Base-by-base conservation (phyloP, 352 stramenopile species). In the Globisporangium takayamanum region DNA sequence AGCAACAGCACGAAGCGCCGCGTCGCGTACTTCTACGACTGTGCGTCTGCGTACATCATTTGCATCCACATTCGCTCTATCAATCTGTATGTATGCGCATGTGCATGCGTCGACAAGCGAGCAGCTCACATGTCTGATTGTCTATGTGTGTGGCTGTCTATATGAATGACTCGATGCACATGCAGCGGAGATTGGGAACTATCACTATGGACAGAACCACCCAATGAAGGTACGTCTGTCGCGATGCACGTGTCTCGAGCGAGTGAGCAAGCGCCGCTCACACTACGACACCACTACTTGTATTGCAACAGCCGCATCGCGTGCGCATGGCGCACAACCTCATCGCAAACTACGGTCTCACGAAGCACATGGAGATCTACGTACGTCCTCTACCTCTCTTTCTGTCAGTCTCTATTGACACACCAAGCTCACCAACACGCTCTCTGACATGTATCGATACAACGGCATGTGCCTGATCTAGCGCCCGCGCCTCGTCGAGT, bases 251-350 rank as follows among this genome's bases (percentile, higher is more conserved):
- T 22, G 22, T 22, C 22, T 22, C 22, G 22, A 22, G 22, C 22
- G 22, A 22, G 22, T 22, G 22, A 22, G 22, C 22, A 22, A 22
- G 50, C 16, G 30, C 28, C 20, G 12, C 46, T 33, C 46, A 6
- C 20, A 15, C 18, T 8, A 7, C 14, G 41, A 46, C 15, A 22
- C 14, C 6, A 22, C 46, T 50, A 3, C 10, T 20, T 15, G 20
- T 51, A 6, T 33, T 14, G 7, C 20, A 63, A 42, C 59, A 97
- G 88, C 97, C 97, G 25, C 97, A 99, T 77, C 97, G 97, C 49
- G 88, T 99, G 55, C 92, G 96, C 60, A 99, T 99, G 96, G 97
- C 97, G 42, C 97, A 99, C 82, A 98, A 99, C 76, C 87, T 99
- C 60, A 97, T 99, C 57, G 94, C 98, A 20, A 99, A 98, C 71